These are phyloP conservation scores for Dioszegia hungarica DNA, from an alignment of 768 basidiomycete genomes.

Conservation along the genomic window DNA sequence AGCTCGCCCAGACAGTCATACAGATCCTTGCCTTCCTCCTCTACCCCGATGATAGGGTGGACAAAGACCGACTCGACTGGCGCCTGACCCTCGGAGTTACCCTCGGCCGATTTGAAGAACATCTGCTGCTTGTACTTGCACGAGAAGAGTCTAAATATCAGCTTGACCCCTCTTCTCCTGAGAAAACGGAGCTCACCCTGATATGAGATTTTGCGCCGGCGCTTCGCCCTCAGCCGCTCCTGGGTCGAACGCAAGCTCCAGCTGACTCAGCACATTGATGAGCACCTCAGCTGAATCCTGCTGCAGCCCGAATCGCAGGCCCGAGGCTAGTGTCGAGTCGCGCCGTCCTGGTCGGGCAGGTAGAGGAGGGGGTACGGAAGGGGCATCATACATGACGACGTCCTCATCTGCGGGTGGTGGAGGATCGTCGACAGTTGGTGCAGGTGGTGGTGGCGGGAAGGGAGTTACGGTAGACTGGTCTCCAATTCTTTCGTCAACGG, in stretches of 20 bases:
- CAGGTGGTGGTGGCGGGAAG: background rate
- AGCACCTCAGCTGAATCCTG: constrained; percentile 98
- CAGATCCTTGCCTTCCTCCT: constrained; percentile 76
- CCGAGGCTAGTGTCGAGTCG: constrained; percentile 29
- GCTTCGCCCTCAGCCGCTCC: constrained; percentile 53
- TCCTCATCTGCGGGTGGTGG: background rate
- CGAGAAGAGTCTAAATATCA: constrained; percentile 66
- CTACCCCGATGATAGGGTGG: constrained; percentile 86
- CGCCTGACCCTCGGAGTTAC: constrained; percentile 49
- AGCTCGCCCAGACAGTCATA: constrained; percentile 81
- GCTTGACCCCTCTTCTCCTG: background rate
- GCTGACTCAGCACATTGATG: constrained; percentile 99
- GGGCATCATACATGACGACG: background rate
- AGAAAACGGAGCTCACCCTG: constrained; percentile 57
- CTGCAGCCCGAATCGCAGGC: constrained; percentile 57
- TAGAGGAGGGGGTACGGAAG: constrained; percentile 26
- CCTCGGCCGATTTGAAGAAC: constrained; percentile 23
- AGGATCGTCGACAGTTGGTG: no score
- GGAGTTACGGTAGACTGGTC: no score
- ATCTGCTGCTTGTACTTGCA: constrained; percentile 71
- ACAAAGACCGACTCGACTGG: constrained; percentile 85
- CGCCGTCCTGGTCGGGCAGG: constrained; percentile 23
- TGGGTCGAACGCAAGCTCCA: constrained; percentile 81
- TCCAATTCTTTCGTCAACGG: background rate
- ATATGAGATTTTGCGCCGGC: constrained; percentile 66